These are phyloP conservation scores for Diaporthe sp. DNA, from an alignment of 2,329 filamentous ascomycete genomes.

Conservation along the genomic window DNA sequence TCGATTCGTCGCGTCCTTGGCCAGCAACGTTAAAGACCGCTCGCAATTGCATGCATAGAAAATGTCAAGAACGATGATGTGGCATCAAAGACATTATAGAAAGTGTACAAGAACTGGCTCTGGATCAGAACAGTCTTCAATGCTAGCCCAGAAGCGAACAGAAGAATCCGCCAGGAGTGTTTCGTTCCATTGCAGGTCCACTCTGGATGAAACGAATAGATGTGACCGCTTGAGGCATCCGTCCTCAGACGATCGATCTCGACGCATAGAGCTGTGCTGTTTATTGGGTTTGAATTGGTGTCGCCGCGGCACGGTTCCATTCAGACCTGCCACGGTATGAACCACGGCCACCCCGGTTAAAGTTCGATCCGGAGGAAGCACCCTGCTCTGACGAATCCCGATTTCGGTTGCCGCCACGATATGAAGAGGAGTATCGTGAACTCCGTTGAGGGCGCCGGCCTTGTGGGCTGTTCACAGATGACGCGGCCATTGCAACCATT, in stretches of 20 bases:
- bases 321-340: slow-evolving; percentile 54
- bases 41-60: slow-evolving; percentile 19
- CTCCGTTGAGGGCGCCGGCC: slow-evolving; percentile 40
- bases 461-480: slow-evolving; percentile 45
- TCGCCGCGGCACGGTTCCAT: slow-evolving; percentile 49
- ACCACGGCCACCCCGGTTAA: slow-evolving; percentile 50
- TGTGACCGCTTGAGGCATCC: neutral
- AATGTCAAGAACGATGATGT: slow-evolving; percentile 20
- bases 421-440: slow-evolving; percentile 35
- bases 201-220: slow-evolving; percentile 23
- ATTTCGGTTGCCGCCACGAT: slow-evolving; percentile 34
- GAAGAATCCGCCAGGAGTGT: slow-evolving; percentile 11
- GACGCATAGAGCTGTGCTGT: neutral
- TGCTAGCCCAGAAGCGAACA: slow-evolving; percentile 25
- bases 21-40: slow-evolving; percentile 3
- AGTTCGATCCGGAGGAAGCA: slow-evolving; percentile 36
- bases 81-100: slow-evolving; percentile 27
- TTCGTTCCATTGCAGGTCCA: slow-evolving; percentile 24
- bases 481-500: slow-evolving; percentile 49
- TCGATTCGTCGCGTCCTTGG: slow-evolving; percentile 29
- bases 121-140: slow-evolving; percentile 14
- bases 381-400: slow-evolving; percentile 43
- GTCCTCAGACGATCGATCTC: neutral
- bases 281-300: slow-evolving; percentile 40
- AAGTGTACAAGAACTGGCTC: slow-evolving; percentile 32